Percentiles rank a stretch among this genome's conserved stretches.
Conservation (phyloP, 1,284 basidiomycete genomes). For the Amylostereum areolatum region DNA sequence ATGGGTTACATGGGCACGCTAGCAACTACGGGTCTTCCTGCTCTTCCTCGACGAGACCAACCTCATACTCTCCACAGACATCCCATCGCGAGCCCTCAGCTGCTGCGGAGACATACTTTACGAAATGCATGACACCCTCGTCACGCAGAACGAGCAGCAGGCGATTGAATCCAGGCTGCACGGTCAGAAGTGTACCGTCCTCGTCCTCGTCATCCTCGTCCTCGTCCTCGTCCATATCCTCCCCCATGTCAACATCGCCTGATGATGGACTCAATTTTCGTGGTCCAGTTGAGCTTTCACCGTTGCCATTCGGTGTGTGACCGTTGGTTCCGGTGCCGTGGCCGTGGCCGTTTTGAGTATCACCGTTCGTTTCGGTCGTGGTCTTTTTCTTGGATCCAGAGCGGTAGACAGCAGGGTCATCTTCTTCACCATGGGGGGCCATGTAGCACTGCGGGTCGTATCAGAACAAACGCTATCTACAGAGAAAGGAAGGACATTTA, state of each 20-base stretch:
- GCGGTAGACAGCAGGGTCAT: conserved; percentile 92
- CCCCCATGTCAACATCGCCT: conserved; percentile 20
- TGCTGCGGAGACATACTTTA: conserved; percentile 87
- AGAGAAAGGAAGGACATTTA: conserved; percentile 25
- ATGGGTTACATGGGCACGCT: not conserved
- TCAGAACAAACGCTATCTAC: conserved; percentile 1
- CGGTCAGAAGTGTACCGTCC: conserved; percentile 82
- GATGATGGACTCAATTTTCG: not conserved
- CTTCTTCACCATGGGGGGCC: conserved; percentile 88
- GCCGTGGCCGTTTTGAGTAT: conserved; percentile 24
- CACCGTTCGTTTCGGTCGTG: conserved; percentile 14
- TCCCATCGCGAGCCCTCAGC: conserved; percentile 90
- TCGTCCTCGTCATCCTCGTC: conserved; percentile 65
- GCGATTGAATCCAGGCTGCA: conserved; percentile 89
- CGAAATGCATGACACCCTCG: conserved; percentile 89
- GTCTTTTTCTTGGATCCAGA: conserved; percentile 51
- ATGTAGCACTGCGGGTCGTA: conserved; percentile 71
- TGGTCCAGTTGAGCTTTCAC: conserved; percentile 4
- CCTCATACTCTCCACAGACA: conserved; percentile 83
- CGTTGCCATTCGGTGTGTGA: conserved; percentile 14
- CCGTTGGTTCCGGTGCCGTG: conserved; percentile 13
- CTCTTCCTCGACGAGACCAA: conserved; percentile 61
- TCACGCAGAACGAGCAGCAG: conserved; percentile 89
- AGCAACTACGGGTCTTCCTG: conserved; percentile 15
- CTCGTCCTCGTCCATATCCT: conserved; percentile 21